Conservation (phyloP, 495 filamentous ascomycete genomes). For the Chaetomium cochliodes region DNA sequence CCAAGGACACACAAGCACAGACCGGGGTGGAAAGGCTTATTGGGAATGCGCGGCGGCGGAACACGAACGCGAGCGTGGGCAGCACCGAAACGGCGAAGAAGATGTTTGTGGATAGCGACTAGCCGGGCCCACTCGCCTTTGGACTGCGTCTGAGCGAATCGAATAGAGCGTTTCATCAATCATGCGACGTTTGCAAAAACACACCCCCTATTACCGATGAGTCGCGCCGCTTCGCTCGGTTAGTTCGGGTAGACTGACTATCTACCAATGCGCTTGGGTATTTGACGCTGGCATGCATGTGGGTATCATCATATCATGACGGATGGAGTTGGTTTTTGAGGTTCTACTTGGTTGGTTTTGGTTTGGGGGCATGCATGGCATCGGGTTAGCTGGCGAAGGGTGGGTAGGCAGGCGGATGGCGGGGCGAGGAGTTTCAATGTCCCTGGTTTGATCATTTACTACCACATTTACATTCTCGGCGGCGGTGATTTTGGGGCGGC, state of each 20-base stretch:
- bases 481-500: no score
- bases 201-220: no score
- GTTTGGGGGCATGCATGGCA: neutral
- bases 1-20: constrained; percentile 14
- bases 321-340: neutral
- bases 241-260: no score
- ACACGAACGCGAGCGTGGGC: constrained; percentile 52
- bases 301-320: neutral
- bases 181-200: neutral
- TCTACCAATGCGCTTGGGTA: neutral
- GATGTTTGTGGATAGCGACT: constrained; percentile 42
- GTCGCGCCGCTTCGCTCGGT: no score
- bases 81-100: constrained; percentile 60
- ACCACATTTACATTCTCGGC: neutral
- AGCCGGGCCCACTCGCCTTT: neutral
- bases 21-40: constrained; percentile 29
- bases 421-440: no score
- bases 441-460: neutral
- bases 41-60: constrained; percentile 42
- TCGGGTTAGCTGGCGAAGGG: neutral
- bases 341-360: neutral
- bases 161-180: no score
- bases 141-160: no score
- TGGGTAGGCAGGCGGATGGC: neutral
- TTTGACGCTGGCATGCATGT: neutral